These are phyloP conservation scores for Basidiobolus meristosporus DNA, from an alignment of 371 early-diverging fungal species.

Conservation along the genomic window DNA sequence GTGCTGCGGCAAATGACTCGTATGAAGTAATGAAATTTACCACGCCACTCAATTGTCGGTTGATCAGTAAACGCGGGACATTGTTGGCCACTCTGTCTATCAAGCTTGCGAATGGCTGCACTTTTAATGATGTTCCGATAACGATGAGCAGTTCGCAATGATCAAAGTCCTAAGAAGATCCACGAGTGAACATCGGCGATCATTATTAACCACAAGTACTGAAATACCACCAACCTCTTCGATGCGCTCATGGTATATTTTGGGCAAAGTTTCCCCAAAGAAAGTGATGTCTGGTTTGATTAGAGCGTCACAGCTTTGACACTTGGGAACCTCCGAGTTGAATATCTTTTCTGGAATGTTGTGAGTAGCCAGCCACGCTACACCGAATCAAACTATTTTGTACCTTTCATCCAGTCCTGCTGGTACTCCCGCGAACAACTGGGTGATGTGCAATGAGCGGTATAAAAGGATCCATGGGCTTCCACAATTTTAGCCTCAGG, in stretches of 20 bases:
- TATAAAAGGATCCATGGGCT: constrained; percentile 85
- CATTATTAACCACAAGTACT: not conserved
- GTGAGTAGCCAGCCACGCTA: not conserved
- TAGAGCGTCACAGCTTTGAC: constrained; percentile 37
- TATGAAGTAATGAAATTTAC: constrained; percentile 6
- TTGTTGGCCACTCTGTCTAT: constrained; percentile 33
- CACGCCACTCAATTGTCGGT: constrained; percentile 60
- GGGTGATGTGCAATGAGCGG: constrained; percentile 45
- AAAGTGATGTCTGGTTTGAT: constrained; percentile 91
- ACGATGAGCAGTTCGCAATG: constrained; percentile 73
- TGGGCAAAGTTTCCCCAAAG: constrained; percentile 80
- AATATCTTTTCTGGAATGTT: constrained; percentile 13
- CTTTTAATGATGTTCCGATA: constrained; percentile 73
- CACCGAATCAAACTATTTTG: not conserved
- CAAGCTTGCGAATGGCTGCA: constrained; percentile 76
- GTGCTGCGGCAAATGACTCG: not conserved
- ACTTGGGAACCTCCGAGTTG: constrained; percentile 41
- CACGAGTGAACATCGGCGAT: not conserved
- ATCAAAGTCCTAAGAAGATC: constrained; percentile 28
- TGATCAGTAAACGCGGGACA: constrained; percentile 75
- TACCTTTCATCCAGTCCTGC: constrained; percentile 10
- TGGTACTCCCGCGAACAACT: too few relatives aligned
- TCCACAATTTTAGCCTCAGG: constrained; percentile 56
- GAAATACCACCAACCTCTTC: constrained; percentile 12
- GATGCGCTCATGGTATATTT: constrained; percentile 34